A percentile compares a stretch with the other conserved stretches of the same genome.
Conservation (phyloP, 805 yeast species). For the Candida golubevii region DNA sequence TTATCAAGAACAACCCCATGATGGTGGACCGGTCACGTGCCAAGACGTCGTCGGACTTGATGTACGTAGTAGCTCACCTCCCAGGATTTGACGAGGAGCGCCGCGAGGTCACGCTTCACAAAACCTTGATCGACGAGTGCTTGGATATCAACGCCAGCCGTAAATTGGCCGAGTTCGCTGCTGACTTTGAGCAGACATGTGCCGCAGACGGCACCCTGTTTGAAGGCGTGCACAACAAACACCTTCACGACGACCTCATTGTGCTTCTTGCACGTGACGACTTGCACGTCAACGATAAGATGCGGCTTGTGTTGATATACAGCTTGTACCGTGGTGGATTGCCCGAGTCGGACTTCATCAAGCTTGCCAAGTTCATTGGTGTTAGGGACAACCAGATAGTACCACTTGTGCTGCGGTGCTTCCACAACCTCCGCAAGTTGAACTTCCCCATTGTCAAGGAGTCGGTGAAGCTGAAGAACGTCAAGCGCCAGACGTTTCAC, state of each 20-base stretch:
- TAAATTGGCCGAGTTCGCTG: conserved; percentile 59
- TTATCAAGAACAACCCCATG: conserved; percentile 69
- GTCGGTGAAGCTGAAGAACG: conserved; percentile 37
- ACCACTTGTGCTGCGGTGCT: conserved; percentile 52
- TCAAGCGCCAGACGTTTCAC: conserved; percentile 51
- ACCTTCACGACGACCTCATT: conserved; percentile 59
- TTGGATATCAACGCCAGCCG: conserved; percentile 54
- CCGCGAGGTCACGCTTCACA: conserved; percentile 55
- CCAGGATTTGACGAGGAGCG: conserved; percentile 67
- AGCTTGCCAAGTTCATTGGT: conserved; percentile 56
- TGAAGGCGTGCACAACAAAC: conserved; percentile 59
- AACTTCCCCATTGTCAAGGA: conserved; percentile 55
- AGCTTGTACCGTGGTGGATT: conserved; percentile 81
- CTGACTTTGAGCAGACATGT: conserved; percentile 82
- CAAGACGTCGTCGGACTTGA: conserved; percentile 62
- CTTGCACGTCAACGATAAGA: conserved; percentile 59
- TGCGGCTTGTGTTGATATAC: conserved; percentile 71
- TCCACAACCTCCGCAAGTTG: conserved; percentile 40
- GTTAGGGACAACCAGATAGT: conserved; percentile 44
- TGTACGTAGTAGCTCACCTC: conserved; percentile 68
- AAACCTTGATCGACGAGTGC: conserved; percentile 60
- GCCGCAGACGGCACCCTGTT: conserved; percentile 67
- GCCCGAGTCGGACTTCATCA: conserved; percentile 64
- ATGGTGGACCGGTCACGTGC: conserved; percentile 66
- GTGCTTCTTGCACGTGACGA: conserved; percentile 46